Percentiles rank a stretch among this genome's conserved stretches.
Conservation (phyloP, 768 basidiomycete species). For the Coprinopsis strossmayeri region DNA sequence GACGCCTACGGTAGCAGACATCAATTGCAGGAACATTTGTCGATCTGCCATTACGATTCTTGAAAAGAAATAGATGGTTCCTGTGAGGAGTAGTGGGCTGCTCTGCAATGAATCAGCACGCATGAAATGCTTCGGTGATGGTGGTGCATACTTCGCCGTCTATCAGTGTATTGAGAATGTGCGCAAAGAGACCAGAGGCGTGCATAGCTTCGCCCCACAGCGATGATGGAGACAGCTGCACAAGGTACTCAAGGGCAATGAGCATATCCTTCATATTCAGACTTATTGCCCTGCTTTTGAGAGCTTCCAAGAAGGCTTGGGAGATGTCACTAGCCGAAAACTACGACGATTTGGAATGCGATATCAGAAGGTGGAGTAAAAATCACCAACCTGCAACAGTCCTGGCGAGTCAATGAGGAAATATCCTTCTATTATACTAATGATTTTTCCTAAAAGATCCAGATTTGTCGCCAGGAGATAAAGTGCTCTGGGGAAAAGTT, state of each 20-base stretch:
- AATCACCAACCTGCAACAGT: conserved; percentile 53
- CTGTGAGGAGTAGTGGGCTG: conserved; percentile 47
- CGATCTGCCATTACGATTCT: conserved; percentile 65
- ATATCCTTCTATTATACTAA: conserved; percentile 69
- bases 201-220: conserved; percentile 75
- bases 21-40: conserved; percentile 63
- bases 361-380: background rate
- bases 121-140: background rate
- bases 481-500: conserved; percentile 60
- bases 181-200: conserved; percentile 63
- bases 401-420: conserved; percentile 59
- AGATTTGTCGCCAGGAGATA: conserved; percentile 59
- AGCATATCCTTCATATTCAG: conserved; percentile 60
- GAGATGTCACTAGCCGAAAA: conserved; percentile 49
- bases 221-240: conserved; percentile 55
- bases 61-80: conserved; percentile 68
- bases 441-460: conserved; percentile 66
- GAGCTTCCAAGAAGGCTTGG: conserved; percentile 43
- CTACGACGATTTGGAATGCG: background rate
- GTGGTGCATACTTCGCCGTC: conserved; percentile 57
- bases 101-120: conserved; percentile 16
- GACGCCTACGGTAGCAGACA: conserved; percentile 51
- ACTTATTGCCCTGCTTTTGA: conserved; percentile 40
- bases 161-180: conserved; percentile 50
- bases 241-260: conserved; percentile 48